Conservation (phyloP, 257 asterid species). For the Gynochthodes officinalis region DNA sequence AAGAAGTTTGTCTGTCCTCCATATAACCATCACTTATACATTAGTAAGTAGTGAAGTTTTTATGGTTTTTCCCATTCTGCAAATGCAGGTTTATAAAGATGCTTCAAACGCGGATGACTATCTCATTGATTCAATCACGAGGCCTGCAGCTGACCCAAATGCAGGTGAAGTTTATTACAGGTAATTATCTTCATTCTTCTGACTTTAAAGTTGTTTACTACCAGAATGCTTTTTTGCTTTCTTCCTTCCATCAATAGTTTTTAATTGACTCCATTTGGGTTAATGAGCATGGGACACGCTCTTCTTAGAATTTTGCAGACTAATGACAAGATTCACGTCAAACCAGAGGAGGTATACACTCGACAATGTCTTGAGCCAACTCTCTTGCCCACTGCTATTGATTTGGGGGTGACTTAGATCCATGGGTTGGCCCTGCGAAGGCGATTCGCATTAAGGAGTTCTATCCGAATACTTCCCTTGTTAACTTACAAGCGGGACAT, state of each 20-base stretch:
- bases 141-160: slow-evolving; percentile 84
- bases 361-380: slow-evolving; percentile 59
- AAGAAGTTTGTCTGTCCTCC: not conserved
- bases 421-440: slow-evolving; percentile 92
- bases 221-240: not conserved
- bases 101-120: slow-evolving; percentile 82
- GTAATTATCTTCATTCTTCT: slow-evolving; percentile 28
- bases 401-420: slow-evolving; percentile 95
- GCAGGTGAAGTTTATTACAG: slow-evolving; percentile 95
- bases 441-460: slow-evolving; percentile 80
- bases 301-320: slow-evolving; percentile 37
- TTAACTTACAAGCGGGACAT: slow-evolving; percentile 70
- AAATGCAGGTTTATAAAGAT: slow-evolving; percentile 64
- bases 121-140: slow-evolving; percentile 72
- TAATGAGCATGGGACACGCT: not conserved
- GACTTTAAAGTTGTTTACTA: not conserved
- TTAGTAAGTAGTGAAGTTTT: not conserved
- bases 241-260: not conserved
- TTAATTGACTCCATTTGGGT: not conserved
- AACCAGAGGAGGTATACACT: slow-evolving; percentile 84
- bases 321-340: slow-evolving; percentile 74
- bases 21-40: not conserved
- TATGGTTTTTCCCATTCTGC: slow-evolving; percentile 5
- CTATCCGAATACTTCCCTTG: slow-evolving; percentile 57
- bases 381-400: slow-evolving; percentile 74